Percentiles rank a stretch among this genome's conserved stretches.
Evolutionary conservation across 495 filamentous ascomycete genomes (phyloP).

Genomic region (Paragyromitra xinjiangensis): DNA sequence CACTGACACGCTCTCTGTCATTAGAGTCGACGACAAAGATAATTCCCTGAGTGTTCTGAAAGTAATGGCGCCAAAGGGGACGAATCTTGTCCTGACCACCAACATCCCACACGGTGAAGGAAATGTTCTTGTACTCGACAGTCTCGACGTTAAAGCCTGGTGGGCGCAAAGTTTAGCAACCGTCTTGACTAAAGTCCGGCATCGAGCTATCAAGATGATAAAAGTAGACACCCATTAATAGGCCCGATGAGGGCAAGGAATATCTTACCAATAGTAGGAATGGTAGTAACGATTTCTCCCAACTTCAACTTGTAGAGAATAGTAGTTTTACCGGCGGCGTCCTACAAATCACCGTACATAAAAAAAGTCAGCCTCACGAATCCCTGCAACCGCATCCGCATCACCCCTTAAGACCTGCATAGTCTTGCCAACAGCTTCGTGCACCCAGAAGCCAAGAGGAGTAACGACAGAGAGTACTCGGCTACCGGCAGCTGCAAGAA

Average conservation of each 20-base stretch:
- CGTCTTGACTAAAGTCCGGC: constrained; percentile 7
- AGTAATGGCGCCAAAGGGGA: constrained; percentile 99
- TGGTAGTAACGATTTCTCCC: constrained; percentile 99
- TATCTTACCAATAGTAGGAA: constrained; percentile 96
- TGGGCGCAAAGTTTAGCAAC: constrained; percentile 37
- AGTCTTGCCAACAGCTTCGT: constrained; percentile 34
- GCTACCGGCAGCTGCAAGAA: constrained; percentile 27
- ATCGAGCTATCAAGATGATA: constrained; percentile 20
- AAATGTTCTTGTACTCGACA: constrained; percentile 99
- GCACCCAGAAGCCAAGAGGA: constrained; percentile 19
- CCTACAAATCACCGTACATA: constrained; percentile 58
- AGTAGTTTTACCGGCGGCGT: constrained; percentile 99
- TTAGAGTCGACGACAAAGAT: constrained; percentile 99
- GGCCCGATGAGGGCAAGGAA: constrained; percentile 19
- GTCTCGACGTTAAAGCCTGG: constrained; percentile 99
- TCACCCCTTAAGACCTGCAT: constrained; percentile 37
- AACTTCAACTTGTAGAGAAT: constrained; percentile 99
- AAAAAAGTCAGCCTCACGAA: constrained; percentile 46
- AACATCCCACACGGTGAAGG: constrained; percentile 99
- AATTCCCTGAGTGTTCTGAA: constrained; percentile 99
- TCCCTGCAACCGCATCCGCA: constrained; percentile 36
- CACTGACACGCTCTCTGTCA: constrained; percentile 98
- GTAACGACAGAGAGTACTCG: constrained; percentile 10
- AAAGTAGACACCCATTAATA: not conserved
- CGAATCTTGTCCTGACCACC: constrained; percentile 99